phyloP scores from a whole-genome alignment of 352 stramenopile genomes.

The Phytophthora rubi region DNA sequence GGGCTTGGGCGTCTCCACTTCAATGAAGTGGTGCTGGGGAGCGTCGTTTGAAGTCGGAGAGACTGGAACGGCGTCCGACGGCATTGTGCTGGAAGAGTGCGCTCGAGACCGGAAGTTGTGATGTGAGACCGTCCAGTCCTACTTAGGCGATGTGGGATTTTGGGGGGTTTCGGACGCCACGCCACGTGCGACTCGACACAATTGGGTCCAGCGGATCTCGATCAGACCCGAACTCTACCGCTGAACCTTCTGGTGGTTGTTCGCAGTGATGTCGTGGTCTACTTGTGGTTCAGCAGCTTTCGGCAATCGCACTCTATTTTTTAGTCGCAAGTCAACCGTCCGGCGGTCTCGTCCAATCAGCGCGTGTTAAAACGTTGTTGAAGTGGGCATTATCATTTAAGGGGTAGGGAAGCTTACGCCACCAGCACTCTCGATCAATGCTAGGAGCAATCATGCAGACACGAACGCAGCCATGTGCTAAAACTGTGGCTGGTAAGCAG shows the following conservation, averaged over 20 bases:
- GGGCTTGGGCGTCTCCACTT: slow-evolving; percentile 20
- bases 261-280: not conserved
- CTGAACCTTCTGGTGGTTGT: not conserved
- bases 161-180: not conserved
- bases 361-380: not conserved
- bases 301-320: slow-evolving; percentile 1
- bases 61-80: not conserved
- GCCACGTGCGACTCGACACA: not conserved
- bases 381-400: slow-evolving; percentile 2
- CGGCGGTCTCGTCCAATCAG: not conserved
- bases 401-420: slow-evolving; percentile 1
- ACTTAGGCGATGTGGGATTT: not conserved
- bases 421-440: not conserved
- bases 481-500: not conserved
- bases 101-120: not conserved
- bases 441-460: not conserved
- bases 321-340: not conserved
- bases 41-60: not conserved
- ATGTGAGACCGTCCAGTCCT: not conserved
- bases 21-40: slow-evolving; percentile 10
- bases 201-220: not conserved
- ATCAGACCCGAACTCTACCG: not conserved
- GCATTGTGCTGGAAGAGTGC: not conserved
- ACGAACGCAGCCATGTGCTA: not conserved
- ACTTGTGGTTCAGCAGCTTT: not conserved